Evolutionary conservation across 1,284 basidiomycete genomes (phyloP).

Genomic region (Cutaneotrichosporon dermatis): DNA sequence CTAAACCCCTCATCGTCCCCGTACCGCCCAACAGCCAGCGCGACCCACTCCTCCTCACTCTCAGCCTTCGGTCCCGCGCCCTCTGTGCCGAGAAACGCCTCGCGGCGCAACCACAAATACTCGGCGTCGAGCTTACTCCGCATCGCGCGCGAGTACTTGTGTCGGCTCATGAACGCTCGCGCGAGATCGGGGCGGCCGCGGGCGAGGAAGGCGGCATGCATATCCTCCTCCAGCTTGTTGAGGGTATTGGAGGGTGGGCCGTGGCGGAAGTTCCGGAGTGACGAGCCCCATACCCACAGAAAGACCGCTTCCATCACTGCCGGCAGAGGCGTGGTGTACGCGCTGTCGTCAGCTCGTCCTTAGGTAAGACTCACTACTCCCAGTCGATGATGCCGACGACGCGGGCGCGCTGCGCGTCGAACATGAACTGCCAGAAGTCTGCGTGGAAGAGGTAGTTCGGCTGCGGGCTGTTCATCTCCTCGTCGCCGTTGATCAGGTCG

Average conservation of each 20-base stretch:
- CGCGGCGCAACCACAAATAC: not conserved
- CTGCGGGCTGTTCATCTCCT: not conserved
- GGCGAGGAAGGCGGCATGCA: not conserved
- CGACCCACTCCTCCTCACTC: not conserved
- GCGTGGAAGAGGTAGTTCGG: not conserved
- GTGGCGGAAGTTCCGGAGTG: not conserved
- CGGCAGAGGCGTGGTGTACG: not conserved
- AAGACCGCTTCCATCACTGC: not conserved
- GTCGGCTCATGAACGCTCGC: not conserved
- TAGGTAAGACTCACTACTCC: not conserved
- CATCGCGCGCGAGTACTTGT: not conserved
- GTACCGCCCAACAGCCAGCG: not conserved
- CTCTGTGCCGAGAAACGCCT: not conserved
- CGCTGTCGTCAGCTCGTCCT: no score
- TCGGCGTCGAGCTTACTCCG: not conserved
- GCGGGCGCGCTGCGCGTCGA: not conserved
- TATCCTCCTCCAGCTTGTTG: not conserved
- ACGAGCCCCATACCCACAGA: not conserved
- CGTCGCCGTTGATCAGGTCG: not conserved
- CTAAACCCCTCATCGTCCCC: not conserved
- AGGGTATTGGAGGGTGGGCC: not conserved
- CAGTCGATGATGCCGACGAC: not conserved
- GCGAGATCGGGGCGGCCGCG: not conserved
- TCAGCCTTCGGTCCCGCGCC: not conserved
- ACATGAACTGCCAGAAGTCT: not conserved